Base-by-base conservation (phyloP, 257 asterid genomes). In the Nicotiana attenuata region DNA sequence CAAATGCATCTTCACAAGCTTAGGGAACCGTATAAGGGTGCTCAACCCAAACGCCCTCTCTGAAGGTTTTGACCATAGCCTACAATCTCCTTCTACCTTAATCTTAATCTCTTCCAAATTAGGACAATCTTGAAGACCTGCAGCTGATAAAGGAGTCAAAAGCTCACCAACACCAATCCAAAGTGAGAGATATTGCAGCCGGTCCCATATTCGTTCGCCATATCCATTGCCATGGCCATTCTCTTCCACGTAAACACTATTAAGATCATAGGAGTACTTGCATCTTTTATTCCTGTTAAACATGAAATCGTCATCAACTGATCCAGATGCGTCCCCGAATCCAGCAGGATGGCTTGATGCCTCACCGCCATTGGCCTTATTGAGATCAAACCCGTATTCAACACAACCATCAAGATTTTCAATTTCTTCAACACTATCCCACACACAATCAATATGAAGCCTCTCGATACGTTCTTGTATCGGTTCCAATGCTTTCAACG, bases 91-190 rank as follows among this genome's bases (percentile, higher is more conserved):
- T 86, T 95, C 97, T 4, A 95, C 88, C 84, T 89, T 91, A 87
- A 96, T 96, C n/a, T 83, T 82, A 10, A 96, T 91, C 87, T 96
- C 98, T 87, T 92, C 96, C 78, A 96, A 69, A 69, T 86, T 90
- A 0, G 99, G 99, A 65, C 98, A 94, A 75, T 91, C 76, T 61
- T 88, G 91, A 3, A 96, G 91, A 5, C 99, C 97, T 1, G 89
- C 84, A 5, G 82, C 50, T 63, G 86, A 29, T 26, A 92, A 85
- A 65, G 98, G 98, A 80, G 81, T 88, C 86, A 96, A 76, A 76
- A 88, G 92, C 88, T 91, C 92, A 31, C 97, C 99, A 0, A 94
- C 99, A 1, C 92, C 85, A 29, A 92, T 88, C 97, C 99, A 96
- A 0, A 93, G 90, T 0, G 98, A 94, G 57, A 96, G 94, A 10